A percentile compares a stretch with the other conserved stretches of the same genome.
phyloP scores from a whole-genome alignment of 441 rosid genomes.

The Metrosideros polymorpha region DNA sequence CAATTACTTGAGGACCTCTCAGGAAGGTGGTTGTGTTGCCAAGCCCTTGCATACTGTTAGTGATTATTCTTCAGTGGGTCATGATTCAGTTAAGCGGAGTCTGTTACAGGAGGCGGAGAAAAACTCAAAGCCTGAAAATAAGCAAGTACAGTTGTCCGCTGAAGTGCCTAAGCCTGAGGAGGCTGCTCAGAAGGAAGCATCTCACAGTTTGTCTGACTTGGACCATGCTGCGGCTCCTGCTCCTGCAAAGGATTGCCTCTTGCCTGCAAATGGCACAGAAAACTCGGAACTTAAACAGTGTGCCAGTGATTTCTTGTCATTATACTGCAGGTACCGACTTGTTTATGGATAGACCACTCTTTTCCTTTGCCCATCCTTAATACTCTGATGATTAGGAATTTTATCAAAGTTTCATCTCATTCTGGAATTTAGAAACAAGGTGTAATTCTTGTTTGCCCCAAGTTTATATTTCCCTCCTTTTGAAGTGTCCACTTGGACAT shows the following conservation, averaged over 20 bases:
- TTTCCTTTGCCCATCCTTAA: not conserved
- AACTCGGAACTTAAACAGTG: conserved; percentile 56
- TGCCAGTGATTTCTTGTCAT: conserved; percentile 73
- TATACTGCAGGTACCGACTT: conserved; percentile 70
- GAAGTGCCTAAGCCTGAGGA: conserved; percentile 14
- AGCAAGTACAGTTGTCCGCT: conserved; percentile 9
- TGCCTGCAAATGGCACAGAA: conserved; percentile 17
- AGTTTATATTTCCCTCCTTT: not conserved
- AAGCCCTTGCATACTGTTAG: conserved; percentile 4
- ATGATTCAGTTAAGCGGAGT: conserved; percentile 35
- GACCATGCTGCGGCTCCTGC: conserved; percentile 17
- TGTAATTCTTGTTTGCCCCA: not conserved
- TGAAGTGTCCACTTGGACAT: not conserved
- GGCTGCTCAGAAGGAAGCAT: conserved; percentile 19
- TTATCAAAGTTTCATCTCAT: not conserved
- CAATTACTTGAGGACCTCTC: conserved; percentile 45
- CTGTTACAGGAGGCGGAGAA: conserved; percentile 32
- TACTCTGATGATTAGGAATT: not conserved
- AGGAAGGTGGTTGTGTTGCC: conserved; percentile 16
- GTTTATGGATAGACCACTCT: not conserved
- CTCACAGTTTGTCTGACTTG: conserved; percentile 22
- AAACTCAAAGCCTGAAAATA: conserved; percentile 18
- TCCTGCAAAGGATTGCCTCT: conserved; percentile 13
- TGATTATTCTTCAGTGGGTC: conserved; percentile 15
- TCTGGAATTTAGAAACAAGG: not conserved